These are phyloP conservation scores for Penicillium psychrofluorescens DNA, from an alignment of 495 filamentous ascomycete genomes.

Conservation along the genomic window DNA sequence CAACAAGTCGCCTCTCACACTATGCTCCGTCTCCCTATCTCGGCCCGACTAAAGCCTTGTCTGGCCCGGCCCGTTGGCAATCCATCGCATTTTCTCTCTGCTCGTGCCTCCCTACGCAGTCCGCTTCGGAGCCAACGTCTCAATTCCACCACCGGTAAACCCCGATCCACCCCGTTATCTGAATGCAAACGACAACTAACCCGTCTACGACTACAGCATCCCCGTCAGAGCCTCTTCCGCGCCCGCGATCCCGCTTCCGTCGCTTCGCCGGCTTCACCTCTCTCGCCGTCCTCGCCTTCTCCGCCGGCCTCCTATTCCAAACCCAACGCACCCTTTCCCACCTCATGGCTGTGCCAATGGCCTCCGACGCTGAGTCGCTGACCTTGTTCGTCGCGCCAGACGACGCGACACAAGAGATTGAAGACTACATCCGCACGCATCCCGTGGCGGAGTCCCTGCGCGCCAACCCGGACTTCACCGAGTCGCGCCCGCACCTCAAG, in stretches of 20 bases:
- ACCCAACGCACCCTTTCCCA: conserved; percentile 14
- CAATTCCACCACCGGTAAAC: too few species aligned
- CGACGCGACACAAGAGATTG: conserved; percentile 52
- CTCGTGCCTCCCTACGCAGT: too few species aligned
- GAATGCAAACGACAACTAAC: neutral
- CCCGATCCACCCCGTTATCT: too few species aligned
- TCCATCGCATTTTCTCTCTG: neutral
- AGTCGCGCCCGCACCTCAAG: conserved; percentile 81
- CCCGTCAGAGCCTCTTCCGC: neutral
- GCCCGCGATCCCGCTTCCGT: conserved; percentile 24
- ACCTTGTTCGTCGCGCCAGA: conserved; percentile 57
- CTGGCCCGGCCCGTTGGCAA: neutral
- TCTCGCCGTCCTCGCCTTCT: conserved; percentile 30
- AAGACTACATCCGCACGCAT: conserved; percentile 68
- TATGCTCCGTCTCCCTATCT: conserved; percentile 7
- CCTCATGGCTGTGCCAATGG: conserved; percentile 41
- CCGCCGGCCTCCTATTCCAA: conserved; percentile 21
- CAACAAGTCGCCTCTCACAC: conserved; percentile 5
- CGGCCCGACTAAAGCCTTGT: conserved; percentile 1
- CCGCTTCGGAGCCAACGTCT: too few species aligned
- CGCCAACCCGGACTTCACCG: conserved; percentile 56
- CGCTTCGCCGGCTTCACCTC: conserved; percentile 32
- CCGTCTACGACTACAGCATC: conserved; percentile 3
- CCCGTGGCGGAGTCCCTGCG: conserved; percentile 63
- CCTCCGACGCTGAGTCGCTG: conserved; percentile 68